Base-by-base conservation (phyloP, 371 early-diverging fungal species). In the Mortierella sp. region DNA sequence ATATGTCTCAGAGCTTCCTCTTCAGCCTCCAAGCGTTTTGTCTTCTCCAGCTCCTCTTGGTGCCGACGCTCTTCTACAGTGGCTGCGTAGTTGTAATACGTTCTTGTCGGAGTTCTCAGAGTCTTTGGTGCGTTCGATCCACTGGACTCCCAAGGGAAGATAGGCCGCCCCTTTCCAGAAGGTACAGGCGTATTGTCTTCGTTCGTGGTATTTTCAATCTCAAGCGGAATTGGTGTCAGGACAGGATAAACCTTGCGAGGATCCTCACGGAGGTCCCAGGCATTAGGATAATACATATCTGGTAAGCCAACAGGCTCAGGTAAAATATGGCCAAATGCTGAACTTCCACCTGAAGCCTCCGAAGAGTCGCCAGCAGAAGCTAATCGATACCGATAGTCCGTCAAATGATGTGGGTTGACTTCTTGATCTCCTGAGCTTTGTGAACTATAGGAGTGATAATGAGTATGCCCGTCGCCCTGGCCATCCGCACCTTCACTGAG, bases 281-380 rank as follows among this genome's bases (percentile, higher is more conserved):
- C 81, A 37, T 80, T 80, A 13, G 75, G 71, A 23, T 75, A 80
- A 66, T 80, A 80, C 72, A 80, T 74, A 29, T 80, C 72, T 10
- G 81, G 81, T 3, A 80, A 64, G 19, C 81, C 81, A 17, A 75
- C 58, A 37, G 75, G 81, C 32, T 67, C 71, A n/a, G 81, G 81
- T 61, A 80, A 67, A 43, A 80, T 80, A 17, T 34, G 71, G 8
- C 47, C 28, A 56, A 80, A 71, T 6, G 56, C 47, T 13, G 64
- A 55, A 2, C 45, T 47, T 22, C 54, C 66, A 43, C 31, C 66
- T 4, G 55, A 29, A 15, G 35, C 58, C n/a, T 61, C 60, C 2
- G 74, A 57, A 4, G 35, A 60, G 55, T 68, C 75, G 26, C 56
- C 58, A 43, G 58, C 42, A n/a, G 69, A 26, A 31, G 80, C 74